phyloP scores from a whole-genome alignment of 2,329 filamentous ascomycete genomes.

The Lachnellula cervina region DNA sequence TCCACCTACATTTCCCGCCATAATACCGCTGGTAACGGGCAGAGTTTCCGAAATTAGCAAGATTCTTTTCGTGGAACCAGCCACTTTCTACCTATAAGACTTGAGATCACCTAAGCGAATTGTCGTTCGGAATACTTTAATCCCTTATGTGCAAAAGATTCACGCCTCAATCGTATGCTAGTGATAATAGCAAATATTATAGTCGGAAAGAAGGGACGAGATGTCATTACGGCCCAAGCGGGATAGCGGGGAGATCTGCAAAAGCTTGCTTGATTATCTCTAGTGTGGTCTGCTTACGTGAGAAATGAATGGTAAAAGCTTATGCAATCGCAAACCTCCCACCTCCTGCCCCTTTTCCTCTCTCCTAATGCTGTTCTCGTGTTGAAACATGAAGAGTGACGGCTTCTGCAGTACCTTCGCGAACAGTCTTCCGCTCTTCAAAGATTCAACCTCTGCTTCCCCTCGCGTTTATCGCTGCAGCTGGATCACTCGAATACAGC shows the following conservation, averaged over 20 bases:
- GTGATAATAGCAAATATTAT: not conserved
- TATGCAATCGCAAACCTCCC: not conserved
- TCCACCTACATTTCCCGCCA: not conserved
- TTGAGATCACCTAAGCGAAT: not conserved
- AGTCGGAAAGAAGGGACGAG: not conserved
- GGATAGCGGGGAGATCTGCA: not conserved
- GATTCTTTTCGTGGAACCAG: not conserved
- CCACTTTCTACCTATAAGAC: not conserved
- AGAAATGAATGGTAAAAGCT: not conserved
- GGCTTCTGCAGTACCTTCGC: too few species aligned
- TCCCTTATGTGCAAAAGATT: not conserved
- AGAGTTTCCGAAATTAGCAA: not conserved
- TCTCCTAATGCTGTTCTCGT: too few species aligned
- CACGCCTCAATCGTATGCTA: not conserved
- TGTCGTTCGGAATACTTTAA: not conserved
- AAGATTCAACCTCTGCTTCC: too few species aligned
- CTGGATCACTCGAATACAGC: too few species aligned
- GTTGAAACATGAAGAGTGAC: too few species aligned
- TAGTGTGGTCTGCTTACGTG: not conserved
- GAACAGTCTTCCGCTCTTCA: too few species aligned
- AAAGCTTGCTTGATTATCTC: not conserved
- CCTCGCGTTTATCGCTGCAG: too few species aligned
- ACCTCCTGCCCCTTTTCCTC: too few species aligned
- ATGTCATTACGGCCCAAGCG: not conserved
- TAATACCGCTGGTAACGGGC: not conserved